phyloP scores from a whole-genome alignment of 2,329 filamentous ascomycete genomes.

The Verticillium klebahnii region DNA sequence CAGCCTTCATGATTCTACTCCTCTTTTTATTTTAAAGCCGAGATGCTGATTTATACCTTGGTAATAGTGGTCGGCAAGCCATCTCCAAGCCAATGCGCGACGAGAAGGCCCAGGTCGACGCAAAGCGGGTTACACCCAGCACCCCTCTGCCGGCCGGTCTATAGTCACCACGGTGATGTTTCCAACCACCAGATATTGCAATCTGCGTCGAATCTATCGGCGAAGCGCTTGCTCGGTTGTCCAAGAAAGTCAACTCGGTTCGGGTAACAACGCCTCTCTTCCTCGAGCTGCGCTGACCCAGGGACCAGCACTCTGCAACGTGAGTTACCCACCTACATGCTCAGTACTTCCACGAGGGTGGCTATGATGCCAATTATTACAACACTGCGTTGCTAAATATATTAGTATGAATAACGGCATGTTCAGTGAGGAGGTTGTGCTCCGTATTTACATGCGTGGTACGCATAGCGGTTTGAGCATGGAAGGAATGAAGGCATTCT shows the following conservation, averaged over 20 bases:
- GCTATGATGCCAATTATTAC: no score
- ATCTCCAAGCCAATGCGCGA: not conserved
- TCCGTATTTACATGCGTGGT: no score
- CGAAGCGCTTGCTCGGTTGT: slow-evolving; percentile 1
- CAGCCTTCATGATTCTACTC: slow-evolving; percentile 4
- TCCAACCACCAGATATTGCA: slow-evolving; percentile 8
- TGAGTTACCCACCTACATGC: slow-evolving; percentile 10
- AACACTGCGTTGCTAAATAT: no score
- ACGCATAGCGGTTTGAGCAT: no score
- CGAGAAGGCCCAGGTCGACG: not conserved
- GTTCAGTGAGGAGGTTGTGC: no score
- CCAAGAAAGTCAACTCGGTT: slow-evolving; percentile 1
- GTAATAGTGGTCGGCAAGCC: slow-evolving; percentile 5
- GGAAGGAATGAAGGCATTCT: no score
- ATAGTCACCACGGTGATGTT: slow-evolving; percentile 10
- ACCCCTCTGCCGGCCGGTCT: slow-evolving; percentile 5
- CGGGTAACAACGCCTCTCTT: slow-evolving; percentile 3
- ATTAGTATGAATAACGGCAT: no score
- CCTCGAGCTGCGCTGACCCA: slow-evolving; percentile 2
- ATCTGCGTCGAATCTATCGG: not conserved
- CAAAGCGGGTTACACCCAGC: slow-evolving; percentile 3
- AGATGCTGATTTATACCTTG: slow-evolving; percentile 12
- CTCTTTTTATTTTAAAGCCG: not conserved
- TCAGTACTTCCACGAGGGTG: no score
- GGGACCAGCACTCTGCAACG: slow-evolving; percentile 4